Evolutionary conservation across 2,329 filamentous ascomycete genomes (phyloP).

Genomic region (Colletotrichum phormii): DNA sequence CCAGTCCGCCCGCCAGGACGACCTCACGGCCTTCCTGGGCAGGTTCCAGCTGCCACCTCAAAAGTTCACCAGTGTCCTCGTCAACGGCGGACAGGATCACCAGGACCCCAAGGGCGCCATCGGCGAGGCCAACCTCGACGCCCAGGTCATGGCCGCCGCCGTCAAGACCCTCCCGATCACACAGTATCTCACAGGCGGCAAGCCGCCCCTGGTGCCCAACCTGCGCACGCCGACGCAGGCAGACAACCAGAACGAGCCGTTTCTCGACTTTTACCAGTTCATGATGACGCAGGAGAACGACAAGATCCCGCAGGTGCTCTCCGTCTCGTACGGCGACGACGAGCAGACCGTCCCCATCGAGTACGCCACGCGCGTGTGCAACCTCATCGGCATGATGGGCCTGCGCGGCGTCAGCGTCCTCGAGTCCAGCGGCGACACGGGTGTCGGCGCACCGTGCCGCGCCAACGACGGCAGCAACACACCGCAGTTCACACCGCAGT

Average conservation of each 20-base stretch:
- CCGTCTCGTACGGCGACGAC: conserved; percentile 75
- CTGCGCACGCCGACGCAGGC: conserved; percentile 39
- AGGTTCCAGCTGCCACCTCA: conserved; percentile 54
- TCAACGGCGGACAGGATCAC: conserved; percentile 54
- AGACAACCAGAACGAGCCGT: conserved; percentile 73
- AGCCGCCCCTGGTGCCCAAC: conserved; percentile 46
- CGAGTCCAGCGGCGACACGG: conserved; percentile 68
- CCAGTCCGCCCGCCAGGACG: conserved; percentile 58
- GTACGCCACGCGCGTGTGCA: conserved; percentile 70
- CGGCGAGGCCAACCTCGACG: conserved; percentile 73
- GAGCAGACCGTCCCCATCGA: conserved; percentile 71
- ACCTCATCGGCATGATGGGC: conserved; percentile 71
- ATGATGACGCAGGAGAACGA: conserved; percentile 63
- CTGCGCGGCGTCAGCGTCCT: conserved; percentile 72
- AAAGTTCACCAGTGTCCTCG: conserved; percentile 54
- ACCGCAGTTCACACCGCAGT: conserved; percentile 37
- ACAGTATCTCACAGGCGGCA: conserved; percentile 43
- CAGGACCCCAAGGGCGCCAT: conserved; percentile 46
- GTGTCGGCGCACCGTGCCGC: conserved; percentile 65
- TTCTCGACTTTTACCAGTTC: conserved; percentile 72
- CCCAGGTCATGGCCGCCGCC: conserved; percentile 72
- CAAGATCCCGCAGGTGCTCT: conserved; percentile 69
- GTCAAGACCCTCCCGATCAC: conserved; percentile 46
- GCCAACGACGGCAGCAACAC: conserved; percentile 60
- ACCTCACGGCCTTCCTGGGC: conserved; percentile 52